phyloP scores from a whole-genome alignment of 805 yeast genomes.

The Wickerhamomyces silvicola region DNA sequence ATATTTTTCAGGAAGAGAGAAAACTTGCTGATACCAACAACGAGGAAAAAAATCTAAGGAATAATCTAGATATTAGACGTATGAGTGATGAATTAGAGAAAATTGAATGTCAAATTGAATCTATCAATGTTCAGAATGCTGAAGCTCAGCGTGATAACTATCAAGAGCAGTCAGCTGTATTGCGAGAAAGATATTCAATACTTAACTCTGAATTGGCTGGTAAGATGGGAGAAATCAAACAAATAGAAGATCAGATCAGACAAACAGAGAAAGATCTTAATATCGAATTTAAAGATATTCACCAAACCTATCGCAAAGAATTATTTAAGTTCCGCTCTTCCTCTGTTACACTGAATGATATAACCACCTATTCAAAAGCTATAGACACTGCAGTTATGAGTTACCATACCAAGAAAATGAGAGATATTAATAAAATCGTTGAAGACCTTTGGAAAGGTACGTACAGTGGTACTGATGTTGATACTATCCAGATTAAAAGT shows the following conservation, averaged over 20 bases:
- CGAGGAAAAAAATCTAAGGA: conserved; percentile 55
- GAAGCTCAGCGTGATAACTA: conserved; percentile 54
- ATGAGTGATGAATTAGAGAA: conserved; percentile 32
- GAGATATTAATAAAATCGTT: conserved; percentile 78
- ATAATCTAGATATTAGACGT: conserved; percentile 54
- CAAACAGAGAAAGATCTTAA: conserved; percentile 51
- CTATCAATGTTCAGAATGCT: conserved; percentile 51
- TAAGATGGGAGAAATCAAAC: conserved; percentile 79
- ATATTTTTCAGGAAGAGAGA: conserved; percentile 30
- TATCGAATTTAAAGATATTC: conserved; percentile 67
- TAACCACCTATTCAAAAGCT: conserved; percentile 75
- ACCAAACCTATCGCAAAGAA: conserved; percentile 56
- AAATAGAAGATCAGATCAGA: conserved; percentile 65
- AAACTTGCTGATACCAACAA: conserved; percentile 50
- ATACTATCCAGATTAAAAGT: conserved; percentile 77
- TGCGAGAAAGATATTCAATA: conserved; percentile 43
- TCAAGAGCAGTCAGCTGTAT: conserved; percentile 45
- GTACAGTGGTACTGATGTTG: conserved; percentile 92
- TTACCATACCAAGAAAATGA: conserved; percentile 87
- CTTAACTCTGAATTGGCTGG: conserved; percentile 66
- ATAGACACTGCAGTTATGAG: conserved; percentile 91
- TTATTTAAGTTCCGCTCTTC: conserved; percentile 74
- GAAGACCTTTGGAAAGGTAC: conserved; percentile 94
- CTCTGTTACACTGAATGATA: conserved; percentile 69
- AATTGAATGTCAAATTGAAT: conserved; percentile 33